Evolutionary conservation across 2,329 filamentous ascomycete genomes (phyloP).

Genomic region (Blastomyces gilchristii): DNA sequence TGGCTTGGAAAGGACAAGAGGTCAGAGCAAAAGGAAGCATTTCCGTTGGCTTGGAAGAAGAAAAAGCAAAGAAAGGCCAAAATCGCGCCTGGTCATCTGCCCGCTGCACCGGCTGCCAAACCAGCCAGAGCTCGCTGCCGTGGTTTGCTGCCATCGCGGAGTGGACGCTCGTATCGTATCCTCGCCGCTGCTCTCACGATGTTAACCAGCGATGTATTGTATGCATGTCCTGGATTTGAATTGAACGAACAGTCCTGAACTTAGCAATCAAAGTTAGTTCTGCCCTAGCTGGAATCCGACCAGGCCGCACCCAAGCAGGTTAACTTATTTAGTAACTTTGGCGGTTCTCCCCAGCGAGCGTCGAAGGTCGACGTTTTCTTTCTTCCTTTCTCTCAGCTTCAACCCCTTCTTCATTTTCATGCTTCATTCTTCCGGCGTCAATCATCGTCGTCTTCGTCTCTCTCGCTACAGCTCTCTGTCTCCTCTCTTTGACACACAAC

Average conservation of each 20-base stretch:
- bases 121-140: neutral
- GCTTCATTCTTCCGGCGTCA: neutral
- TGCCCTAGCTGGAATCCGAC: neutral
- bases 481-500: neutral
- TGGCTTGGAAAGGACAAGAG: neutral
- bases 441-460: neutral
- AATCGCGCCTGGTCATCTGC: conserved; percentile 8
- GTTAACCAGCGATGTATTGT: neutral
- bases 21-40: neutral
- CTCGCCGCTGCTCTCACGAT: too few species aligned
- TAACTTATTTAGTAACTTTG: neutral
- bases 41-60: neutral
- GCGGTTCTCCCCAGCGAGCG: neutral
- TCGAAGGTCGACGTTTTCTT: neutral
- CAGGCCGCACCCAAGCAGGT: neutral
- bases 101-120: neutral
- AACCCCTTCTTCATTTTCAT: neutral
- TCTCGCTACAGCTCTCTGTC: neutral
- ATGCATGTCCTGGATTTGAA: too few species aligned
- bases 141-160: neutral
- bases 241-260: too few species aligned
- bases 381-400: neutral
- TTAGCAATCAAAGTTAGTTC: neutral
- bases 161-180: neutral
- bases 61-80: neutral